Conservation (phyloP, 2,329 filamentous ascomycete species). For the Pseudogymnoascus sp. region DNA sequence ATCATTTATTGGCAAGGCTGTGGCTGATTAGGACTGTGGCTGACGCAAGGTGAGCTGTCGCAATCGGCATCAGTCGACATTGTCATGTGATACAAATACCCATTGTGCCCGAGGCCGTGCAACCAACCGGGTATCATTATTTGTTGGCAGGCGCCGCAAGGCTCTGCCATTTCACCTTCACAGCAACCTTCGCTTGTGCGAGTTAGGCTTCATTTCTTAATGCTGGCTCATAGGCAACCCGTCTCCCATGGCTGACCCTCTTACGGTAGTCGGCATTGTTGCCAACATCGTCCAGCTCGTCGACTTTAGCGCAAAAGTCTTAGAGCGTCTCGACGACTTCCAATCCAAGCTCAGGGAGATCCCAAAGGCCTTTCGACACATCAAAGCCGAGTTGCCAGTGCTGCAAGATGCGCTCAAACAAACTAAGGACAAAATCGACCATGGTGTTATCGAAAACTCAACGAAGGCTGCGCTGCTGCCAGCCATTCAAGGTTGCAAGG, state of each 20-base stretch:
- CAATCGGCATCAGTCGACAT: too few relatives aligned
- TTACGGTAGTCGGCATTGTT: conserved; percentile 17
- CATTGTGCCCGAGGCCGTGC: too few relatives aligned
- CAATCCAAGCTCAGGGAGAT: conserved; percentile 1
- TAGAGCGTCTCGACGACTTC: conserved; percentile 9
- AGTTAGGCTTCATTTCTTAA: too few relatives aligned
- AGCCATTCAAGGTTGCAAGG: conserved; percentile 5
- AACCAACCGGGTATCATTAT: too few relatives aligned
- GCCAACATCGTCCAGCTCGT: conserved; percentile 19
- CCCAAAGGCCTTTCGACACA: conserved; percentile 1
- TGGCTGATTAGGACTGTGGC: too few relatives aligned
- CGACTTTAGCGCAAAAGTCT: conserved; percentile 12
- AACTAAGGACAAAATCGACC: conserved; percentile 5
- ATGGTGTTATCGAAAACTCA: conserved; percentile 1
- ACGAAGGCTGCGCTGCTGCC: conserved; percentile 2
- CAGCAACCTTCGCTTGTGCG: too few relatives aligned
- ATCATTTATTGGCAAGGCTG: too few relatives aligned
- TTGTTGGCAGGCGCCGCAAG: too few relatives aligned
- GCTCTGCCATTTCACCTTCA: too few relatives aligned
- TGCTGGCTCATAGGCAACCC: neutral
- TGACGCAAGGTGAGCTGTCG: too few relatives aligned
- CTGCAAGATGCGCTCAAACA: conserved; percentile 6
- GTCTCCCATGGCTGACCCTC: conserved; percentile 19
- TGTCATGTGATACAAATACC: too few relatives aligned
- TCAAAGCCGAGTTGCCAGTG: conserved; percentile 10